Percentiles rank a stretch among this genome's conserved stretches.
phyloP scores from a whole-genome alignment of 192 early-diverging fungal species.

The Backusella tuberculispora region DNA sequence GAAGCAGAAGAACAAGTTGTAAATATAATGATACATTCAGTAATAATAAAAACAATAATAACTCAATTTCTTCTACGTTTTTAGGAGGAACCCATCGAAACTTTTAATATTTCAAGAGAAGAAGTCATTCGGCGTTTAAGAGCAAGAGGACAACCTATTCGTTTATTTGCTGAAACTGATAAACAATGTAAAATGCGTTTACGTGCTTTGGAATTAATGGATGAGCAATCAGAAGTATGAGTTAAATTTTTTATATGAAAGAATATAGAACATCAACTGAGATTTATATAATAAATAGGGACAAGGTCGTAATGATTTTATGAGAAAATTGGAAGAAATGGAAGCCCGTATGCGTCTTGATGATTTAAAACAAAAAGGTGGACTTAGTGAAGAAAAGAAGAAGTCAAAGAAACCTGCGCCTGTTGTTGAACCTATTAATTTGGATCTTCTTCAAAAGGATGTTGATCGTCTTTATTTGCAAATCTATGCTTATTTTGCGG shows the following conservation, averaged over 20 bases:
- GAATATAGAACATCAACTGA: background rate
- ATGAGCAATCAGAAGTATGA: conserved; percentile 68
- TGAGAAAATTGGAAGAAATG: conserved; percentile 77
- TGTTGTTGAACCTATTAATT: conserved; percentile 66
- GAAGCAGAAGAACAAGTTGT: conserved; percentile 10
- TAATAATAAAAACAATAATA: background rate
- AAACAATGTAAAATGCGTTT: conserved; percentile 78
- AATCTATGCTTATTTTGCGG: conserved; percentile 83
- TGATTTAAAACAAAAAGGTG: conserved; percentile 64
- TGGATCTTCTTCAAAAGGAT: conserved; percentile 78
- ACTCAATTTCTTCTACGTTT: background rate
- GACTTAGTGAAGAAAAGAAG: conserved; percentile 50
- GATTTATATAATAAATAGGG: background rate
- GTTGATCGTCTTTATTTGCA: conserved; percentile 73
- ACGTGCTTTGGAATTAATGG: conserved; percentile 77
- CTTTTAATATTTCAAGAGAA: conserved; percentile 66
- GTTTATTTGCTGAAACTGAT: conserved; percentile 91
- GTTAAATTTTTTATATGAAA: background rate
- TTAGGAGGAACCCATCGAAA: conserved; percentile 36
- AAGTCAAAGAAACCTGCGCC: conserved; percentile 50
- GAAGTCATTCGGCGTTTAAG: conserved; percentile 85
- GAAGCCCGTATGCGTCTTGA: conserved; percentile 80
- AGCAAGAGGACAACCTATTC: conserved; percentile 86
- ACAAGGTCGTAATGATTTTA: conserved; percentile 91
- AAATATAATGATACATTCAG: background rate